Evolutionary conservation across 1,284 basidiomycete genomes (phyloP).

Genomic region (Heterobasidion irregulare): DNA sequence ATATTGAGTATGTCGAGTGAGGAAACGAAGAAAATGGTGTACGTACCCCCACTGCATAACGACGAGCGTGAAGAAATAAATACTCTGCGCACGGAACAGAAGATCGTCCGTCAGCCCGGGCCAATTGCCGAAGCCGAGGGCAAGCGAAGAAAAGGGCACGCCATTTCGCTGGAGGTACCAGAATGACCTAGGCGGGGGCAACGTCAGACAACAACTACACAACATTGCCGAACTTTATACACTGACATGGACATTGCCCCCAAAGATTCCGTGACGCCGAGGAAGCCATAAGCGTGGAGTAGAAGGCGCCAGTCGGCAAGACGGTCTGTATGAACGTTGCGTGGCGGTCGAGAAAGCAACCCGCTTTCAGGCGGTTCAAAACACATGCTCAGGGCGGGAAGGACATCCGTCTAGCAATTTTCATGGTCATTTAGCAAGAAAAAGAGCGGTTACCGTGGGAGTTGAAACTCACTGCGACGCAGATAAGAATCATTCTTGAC

Average conservation of each 20-base stretch:
- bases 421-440: background rate
- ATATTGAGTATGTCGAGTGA: conserved; percentile 9
- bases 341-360: conserved; percentile 52
- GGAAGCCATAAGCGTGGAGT: conserved; percentile 57
- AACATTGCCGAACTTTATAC: conserved; percentile 11
- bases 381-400: conserved; percentile 41
- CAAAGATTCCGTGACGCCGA: conserved; percentile 48
- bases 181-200: conserved; percentile 29
- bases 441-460: background rate
- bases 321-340: conserved; percentile 50
- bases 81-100: conserved; percentile 34
- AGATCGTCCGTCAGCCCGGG: conserved; percentile 26
- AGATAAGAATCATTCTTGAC: conserved; percentile 44
- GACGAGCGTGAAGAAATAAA: conserved; percentile 56
- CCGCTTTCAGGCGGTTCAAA: conserved; percentile 46
- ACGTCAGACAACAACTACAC: background rate
- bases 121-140: conserved; percentile 40
- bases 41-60: conserved; percentile 56
- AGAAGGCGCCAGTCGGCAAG: conserved; percentile 43
- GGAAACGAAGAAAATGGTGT: conserved; percentile 4
- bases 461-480: conserved; percentile 26
- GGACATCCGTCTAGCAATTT: conserved; percentile 33
- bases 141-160: conserved; percentile 44
- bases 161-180: conserved; percentile 45
- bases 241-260: conserved; percentile 39